These are phyloP conservation scores for Echria macrotheca DNA, from an alignment of 495 filamentous ascomycete species.

Conservation along the genomic window DNA sequence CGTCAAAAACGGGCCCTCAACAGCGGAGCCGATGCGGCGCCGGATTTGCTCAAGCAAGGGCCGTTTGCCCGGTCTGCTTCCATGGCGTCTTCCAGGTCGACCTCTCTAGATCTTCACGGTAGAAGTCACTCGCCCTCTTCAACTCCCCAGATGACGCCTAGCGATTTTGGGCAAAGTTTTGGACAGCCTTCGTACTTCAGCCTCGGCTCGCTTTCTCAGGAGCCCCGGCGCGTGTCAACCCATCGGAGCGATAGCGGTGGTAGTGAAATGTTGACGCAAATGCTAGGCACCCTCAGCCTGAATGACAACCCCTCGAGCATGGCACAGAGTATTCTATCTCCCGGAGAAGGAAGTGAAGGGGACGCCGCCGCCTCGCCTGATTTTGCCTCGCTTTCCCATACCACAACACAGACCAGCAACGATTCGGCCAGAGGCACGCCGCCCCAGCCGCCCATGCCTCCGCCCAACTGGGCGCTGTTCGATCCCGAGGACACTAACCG, in stretches of 20 bases:
- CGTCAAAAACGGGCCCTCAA: constrained; percentile 90
- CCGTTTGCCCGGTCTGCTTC: constrained; percentile 83
- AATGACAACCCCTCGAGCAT: constrained; percentile 48
- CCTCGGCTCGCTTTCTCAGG: constrained; percentile 60
- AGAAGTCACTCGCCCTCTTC: constrained; percentile 65
- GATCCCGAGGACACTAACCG: constrained; percentile 91
- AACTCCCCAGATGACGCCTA: constrained; percentile 86
- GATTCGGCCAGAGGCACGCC: constrained; percentile 47
- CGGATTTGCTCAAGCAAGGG: constrained; percentile 86
- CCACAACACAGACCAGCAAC: constrained; percentile 48
- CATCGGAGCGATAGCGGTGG: constrained; percentile 89
- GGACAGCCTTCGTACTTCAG: constrained; percentile 92
- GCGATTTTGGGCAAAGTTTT: constrained; percentile 52
- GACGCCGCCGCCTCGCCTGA: constrained; percentile 68
- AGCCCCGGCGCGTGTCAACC: constrained; percentile 78
- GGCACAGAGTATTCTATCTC: constrained; percentile 51
- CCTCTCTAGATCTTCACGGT: constrained; percentile 87
- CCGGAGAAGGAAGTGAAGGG: constrained; percentile 42
- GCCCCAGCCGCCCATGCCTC: constrained; percentile 75
- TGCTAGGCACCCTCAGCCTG: constrained; percentile 79
- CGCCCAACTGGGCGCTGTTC: constrained; percentile 91
- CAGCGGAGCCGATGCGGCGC: constrained; percentile 71
- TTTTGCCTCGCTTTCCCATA: constrained; percentile 56
- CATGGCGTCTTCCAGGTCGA: constrained; percentile 86
- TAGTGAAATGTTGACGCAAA: constrained; percentile 75